These are phyloP conservation scores for Gynandropsis gynandra DNA, from an alignment of 345 rosid species.

Conservation along the genomic window DNA sequence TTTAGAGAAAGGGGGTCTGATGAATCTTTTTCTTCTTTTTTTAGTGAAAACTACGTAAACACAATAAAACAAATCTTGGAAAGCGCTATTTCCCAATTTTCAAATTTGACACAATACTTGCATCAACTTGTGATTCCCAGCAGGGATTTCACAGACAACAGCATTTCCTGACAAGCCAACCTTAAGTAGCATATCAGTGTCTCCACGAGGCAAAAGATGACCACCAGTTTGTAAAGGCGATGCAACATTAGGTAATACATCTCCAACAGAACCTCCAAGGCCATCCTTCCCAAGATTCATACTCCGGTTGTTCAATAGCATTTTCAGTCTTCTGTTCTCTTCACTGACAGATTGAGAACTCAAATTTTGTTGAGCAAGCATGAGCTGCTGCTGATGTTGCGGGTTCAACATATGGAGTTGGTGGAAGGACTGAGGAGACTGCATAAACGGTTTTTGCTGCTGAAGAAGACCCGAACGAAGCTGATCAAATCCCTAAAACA, in stretches of 20 bases:
- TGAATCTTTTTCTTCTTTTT: too few relatives aligned
- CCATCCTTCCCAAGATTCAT: constrained; percentile 69
- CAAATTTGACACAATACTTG: too few relatives aligned
- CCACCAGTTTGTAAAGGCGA: constrained; percentile 65
- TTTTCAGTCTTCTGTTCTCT: constrained; percentile 67
- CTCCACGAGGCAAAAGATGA: constrained; percentile 47
- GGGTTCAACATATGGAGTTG: constrained; percentile 86
- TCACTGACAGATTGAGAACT: constrained; percentile 73
- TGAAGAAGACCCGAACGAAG: constrained; percentile 72
- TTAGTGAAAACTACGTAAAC: too few relatives aligned
- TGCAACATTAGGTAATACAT: constrained; percentile 58
- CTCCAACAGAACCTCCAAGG: constrained; percentile 58
- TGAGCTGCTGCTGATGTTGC: constrained; percentile 92
- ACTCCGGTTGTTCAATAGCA: constrained; percentile 60
- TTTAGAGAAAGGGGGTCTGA: too few relatives aligned
- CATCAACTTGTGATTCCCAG: not conserved
- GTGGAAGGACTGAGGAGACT: constrained; percentile 80
- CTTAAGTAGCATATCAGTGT: constrained; percentile 61
- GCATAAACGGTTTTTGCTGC: constrained; percentile 82
- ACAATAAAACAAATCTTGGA: too few relatives aligned
- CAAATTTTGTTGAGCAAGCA: constrained; percentile 82
- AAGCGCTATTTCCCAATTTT: too few relatives aligned
- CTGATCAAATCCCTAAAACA: constrained; percentile 58
- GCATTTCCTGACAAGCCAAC: constrained; percentile 24
- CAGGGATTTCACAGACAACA: not conserved